Conservation (phyloP, 441 rosid genomes). For the Populus hybrid region DNA sequence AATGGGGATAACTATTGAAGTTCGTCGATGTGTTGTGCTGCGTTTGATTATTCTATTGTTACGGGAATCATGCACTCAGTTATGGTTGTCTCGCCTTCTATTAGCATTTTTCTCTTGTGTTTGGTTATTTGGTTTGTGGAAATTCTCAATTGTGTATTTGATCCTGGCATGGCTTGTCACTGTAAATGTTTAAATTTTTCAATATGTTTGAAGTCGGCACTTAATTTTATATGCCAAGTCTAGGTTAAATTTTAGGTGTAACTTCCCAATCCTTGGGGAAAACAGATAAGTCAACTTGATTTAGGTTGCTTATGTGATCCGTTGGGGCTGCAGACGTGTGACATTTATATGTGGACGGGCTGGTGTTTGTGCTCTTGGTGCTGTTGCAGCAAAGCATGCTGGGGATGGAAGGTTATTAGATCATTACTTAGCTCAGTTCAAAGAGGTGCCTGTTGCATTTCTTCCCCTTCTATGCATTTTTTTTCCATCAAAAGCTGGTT, state of each 20-base stretch:
- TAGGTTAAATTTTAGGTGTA: background rate
- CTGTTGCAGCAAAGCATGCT: constrained; percentile 55
- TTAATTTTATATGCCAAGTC: background rate
- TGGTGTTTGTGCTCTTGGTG: constrained; percentile 76
- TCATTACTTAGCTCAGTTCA: constrained; percentile 44
- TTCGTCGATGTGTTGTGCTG: background rate
- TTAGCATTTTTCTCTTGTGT: background rate
- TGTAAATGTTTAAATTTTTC: background rate
- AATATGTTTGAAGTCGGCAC: background rate
- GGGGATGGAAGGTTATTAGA: constrained; percentile 46
- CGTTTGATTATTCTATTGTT: background rate
- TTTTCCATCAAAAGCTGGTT: background rate
- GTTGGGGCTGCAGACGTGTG: constrained; percentile 36
- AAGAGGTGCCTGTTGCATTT: constrained; percentile 33
- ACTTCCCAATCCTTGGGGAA: constrained; percentile 1
- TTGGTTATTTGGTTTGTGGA: background rate
- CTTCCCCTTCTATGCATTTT: background rate
- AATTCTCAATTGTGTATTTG: background rate
- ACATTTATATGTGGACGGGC: constrained; percentile 62
- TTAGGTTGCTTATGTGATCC: background rate
- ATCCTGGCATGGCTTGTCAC: background rate
- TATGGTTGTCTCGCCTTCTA: too few species aligned
- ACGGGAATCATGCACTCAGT: background rate
- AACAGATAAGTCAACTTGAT: constrained; percentile 7
- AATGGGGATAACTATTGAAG: background rate